These are phyloP conservation scores for Phellinidium pouzarii DNA, from an alignment of 1,284 basidiomycete species.

Conservation along the genomic window DNA sequence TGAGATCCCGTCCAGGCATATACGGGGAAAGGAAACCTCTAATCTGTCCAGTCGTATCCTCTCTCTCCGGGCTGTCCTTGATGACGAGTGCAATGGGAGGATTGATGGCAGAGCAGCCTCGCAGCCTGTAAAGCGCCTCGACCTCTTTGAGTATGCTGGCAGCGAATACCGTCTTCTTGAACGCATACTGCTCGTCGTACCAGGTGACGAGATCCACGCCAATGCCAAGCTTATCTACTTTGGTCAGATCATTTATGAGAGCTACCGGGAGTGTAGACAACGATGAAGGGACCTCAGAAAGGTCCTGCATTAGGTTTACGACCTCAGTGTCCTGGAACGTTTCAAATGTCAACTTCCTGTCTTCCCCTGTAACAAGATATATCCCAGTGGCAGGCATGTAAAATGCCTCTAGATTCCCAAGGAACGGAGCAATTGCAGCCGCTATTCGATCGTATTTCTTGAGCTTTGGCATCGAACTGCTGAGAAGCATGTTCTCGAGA, in stretches of 20 bases:
- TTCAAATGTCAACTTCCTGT: background rate
- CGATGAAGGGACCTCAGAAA: background rate
- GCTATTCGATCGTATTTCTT: background rate
- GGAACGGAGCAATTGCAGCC: background rate
- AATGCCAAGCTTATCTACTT: background rate
- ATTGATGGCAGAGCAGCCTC: background rate
- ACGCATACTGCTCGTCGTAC: background rate
- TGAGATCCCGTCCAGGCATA: constrained; percentile 4
- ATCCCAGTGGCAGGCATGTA: background rate
- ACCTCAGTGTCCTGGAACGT: background rate
- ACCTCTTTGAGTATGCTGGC: background rate
- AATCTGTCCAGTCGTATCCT: too few species aligned
- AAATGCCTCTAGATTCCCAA: background rate
- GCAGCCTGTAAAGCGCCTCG: background rate
- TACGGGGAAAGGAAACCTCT: background rate
- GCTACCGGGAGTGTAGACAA: background rate
- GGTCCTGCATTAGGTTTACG: background rate
- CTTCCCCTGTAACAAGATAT: background rate
- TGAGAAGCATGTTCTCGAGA: constrained; percentile 42
- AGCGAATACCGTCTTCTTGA: background rate
- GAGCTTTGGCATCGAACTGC: constrained; percentile 26
- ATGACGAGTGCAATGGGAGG: background rate
- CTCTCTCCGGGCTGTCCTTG: too few species aligned
- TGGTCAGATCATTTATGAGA: background rate
- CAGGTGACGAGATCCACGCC: constrained; percentile 3